phyloP scores from a whole-genome alignment of 129 eudicot genomes.

The Saussurea involucrata region DNA sequence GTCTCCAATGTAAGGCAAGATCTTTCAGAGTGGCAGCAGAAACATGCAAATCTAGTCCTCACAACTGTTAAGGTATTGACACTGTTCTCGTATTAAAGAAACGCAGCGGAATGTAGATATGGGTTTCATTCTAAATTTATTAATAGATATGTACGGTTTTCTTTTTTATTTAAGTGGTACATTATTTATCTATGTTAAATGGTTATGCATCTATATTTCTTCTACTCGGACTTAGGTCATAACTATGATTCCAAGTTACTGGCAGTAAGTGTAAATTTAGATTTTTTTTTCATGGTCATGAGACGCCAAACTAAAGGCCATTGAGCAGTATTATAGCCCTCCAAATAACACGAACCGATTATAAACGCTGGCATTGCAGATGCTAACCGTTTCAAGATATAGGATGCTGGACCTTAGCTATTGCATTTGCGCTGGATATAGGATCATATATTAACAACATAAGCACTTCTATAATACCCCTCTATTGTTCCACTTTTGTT shows the following conservation, averaged over 20 bases:
- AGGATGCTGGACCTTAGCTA: neutral
- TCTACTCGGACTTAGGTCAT: neutral
- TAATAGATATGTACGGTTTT: neutral
- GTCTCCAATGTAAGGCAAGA: constrained; percentile 67
- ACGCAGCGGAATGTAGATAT: neutral
- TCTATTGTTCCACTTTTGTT: neutral
- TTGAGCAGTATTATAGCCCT: neutral
- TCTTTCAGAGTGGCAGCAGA: constrained; percentile 72
- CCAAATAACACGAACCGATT: neutral
- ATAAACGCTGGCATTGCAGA: neutral
- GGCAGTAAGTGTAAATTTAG: neutral
- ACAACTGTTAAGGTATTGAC: constrained; percentile 50
- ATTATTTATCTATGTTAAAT: neutral
- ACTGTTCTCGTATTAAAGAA: neutral
- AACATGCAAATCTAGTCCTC: constrained; percentile 60
- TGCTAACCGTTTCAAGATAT: neutral
- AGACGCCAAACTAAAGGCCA: neutral
- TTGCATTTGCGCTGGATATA: neutral
- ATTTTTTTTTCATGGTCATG: neutral
- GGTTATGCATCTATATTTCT: neutral
- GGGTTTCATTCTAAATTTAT: neutral
- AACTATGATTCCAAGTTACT: neutral
- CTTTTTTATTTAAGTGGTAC: neutral
- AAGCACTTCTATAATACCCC: neutral
- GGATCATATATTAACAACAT: neutral